phyloP scores from a whole-genome alignment of 176 grass and related monocot species.

The Secale cereale region DNA sequence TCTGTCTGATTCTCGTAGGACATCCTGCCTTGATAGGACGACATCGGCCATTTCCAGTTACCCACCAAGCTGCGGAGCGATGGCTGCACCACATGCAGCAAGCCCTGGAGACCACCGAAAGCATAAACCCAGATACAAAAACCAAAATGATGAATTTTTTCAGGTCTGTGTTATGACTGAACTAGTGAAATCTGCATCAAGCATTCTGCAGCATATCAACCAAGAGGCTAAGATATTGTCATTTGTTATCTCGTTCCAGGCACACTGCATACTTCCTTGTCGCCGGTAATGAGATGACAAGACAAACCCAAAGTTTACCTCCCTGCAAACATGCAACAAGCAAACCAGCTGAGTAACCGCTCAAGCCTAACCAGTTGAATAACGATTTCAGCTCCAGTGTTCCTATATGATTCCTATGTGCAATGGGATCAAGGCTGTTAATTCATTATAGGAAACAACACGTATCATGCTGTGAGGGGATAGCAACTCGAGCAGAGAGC shows the following conservation, averaged over 20 bases:
- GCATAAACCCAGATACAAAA: constrained; percentile 71
- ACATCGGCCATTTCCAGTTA: constrained; percentile 76
- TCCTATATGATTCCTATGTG: not conserved
- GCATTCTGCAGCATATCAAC: not conserved
- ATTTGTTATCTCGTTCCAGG: constrained; percentile 38
- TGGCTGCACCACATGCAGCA: constrained; percentile 96
- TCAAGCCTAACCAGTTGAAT: not conserved
- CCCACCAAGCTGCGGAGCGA: constrained; percentile 80
- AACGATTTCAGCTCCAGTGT: not conserved
- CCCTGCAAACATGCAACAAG: constrained; percentile 47
- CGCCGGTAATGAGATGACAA: constrained; percentile 84
- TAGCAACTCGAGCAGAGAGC: not conserved
- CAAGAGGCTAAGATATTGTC: not conserved
- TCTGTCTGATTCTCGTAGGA: constrained; percentile 31
- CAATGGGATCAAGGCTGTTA: not conserved
- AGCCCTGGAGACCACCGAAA: constrained; percentile 58
- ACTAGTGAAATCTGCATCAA: not conserved
- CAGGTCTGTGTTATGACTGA: constrained; percentile 30
- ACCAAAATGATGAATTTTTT: constrained; percentile 93
- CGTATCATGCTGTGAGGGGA: not conserved
- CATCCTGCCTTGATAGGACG: constrained; percentile 90
- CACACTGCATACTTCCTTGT: constrained; percentile 95
- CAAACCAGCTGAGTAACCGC: constrained; percentile 23
- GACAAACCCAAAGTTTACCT: constrained; percentile 44
- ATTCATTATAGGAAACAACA: not conserved